These are phyloP conservation scores for Sporothrix globosa DNA, from an alignment of 2,329 filamentous ascomycete species.

Conservation along the genomic window DNA sequence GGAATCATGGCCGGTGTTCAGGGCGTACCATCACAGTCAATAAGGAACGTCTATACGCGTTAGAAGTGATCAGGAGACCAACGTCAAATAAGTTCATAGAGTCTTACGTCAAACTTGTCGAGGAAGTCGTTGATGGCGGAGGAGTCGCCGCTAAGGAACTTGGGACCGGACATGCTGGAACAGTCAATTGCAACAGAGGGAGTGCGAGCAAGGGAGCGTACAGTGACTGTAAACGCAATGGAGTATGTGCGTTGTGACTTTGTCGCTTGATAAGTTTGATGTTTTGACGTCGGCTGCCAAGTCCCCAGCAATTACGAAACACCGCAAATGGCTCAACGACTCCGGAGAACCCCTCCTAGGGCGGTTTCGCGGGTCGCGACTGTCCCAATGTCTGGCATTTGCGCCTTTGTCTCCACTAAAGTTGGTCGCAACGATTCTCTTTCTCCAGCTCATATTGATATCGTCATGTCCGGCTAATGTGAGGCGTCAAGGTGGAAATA, in stretches of 20 bases:
- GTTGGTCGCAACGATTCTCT: neutral
- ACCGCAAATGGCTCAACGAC: constrained; percentile 19
- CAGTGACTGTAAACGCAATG: neutral
- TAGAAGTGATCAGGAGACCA: neutral
- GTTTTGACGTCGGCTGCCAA: constrained; percentile 9
- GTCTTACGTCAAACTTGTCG: constrained; percentile 83
- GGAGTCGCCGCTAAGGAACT: constrained; percentile 77
- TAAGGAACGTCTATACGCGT: constrained; percentile 75
- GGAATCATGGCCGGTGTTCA: too few species aligned
- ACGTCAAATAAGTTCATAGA: neutral
- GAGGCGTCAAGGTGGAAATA: neutral
- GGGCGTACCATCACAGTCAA: constrained; percentile 89
- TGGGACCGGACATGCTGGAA: constrained; percentile 42
- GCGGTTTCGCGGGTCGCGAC: constrained; percentile 1
- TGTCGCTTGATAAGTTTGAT: neutral
- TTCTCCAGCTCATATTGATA: neutral
- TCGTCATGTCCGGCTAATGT: neutral
- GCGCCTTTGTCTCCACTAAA: neutral
- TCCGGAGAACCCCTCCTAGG: neutral
- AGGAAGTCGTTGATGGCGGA: constrained; percentile 80
- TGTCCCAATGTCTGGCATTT: neutral
- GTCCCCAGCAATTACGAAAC: neutral
- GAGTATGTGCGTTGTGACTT: neutral
- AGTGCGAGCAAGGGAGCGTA: neutral
- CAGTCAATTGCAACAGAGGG: neutral